A percentile compares a stretch with the other conserved stretches of the same genome.
These are phyloP conservation scores for Lactarius psammicola DNA, from an alignment of 768 basidiomycete species.

Conservation along the genomic window DNA sequence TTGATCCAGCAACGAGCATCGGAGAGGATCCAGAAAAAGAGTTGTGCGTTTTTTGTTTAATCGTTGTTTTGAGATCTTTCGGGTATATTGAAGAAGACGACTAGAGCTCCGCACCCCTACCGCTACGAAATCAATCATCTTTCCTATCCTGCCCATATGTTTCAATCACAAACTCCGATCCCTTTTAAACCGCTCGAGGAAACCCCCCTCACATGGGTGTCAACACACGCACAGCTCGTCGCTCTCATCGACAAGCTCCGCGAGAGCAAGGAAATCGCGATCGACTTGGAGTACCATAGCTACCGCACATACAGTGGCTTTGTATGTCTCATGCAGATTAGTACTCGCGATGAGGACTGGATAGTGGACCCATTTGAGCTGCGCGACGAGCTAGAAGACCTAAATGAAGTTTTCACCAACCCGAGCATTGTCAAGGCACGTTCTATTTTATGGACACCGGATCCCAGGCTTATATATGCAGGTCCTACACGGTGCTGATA, in stretches of 20 bases:
- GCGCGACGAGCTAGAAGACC: slow-evolving; percentile 65
- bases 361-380: slow-evolving; percentile 80
- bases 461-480: slow-evolving; percentile 33
- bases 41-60: slow-evolving; percentile 9
- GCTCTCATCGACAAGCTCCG: slow-evolving; percentile 69
- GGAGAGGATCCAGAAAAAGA: slow-evolving; percentile 28
- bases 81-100: slow-evolving; percentile 24
- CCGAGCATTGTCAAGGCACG: slow-evolving; percentile 81
- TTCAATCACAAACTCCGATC: slow-evolving; percentile 49
- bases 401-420: slow-evolving; percentile 85
- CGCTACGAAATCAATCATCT: slow-evolving; percentile 79
- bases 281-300: slow-evolving; percentile 94
- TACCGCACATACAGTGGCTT: slow-evolving; percentile 84
- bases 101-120: slow-evolving; percentile 67
- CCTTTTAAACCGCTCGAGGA: slow-evolving; percentile 59
- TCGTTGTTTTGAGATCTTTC: not conserved
- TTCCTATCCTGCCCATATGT: slow-evolving; percentile 65
- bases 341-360: slow-evolving; percentile 80
- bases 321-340: slow-evolving; percentile 91
- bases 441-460: slow-evolving; percentile 10
- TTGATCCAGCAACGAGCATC: slow-evolving; percentile 38
- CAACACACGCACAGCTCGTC: slow-evolving; percentile 53
- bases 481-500: slow-evolving; percentile 95
- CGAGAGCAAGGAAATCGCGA: slow-evolving; percentile 71
- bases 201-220: slow-evolving; percentile 70